Evolutionary conservation across 2,329 filamentous ascomycete genomes (phyloP).

Genomic region (Beauveria bassiana): DNA sequence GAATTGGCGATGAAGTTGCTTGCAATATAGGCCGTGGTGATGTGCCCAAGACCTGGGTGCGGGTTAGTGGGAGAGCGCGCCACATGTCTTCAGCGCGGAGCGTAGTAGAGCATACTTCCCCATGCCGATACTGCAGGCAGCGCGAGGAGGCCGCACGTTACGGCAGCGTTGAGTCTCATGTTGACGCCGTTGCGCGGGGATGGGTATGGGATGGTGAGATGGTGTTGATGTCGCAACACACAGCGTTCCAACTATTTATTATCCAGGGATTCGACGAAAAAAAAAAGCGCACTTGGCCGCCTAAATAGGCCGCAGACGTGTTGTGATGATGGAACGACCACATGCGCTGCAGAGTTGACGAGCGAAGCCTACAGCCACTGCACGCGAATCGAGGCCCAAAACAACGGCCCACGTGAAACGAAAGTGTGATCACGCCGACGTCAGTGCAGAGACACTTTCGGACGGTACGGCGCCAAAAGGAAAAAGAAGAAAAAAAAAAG

Average conservation of each 20-base stretch:
- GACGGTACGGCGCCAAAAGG: not conserved
- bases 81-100: not conserved
- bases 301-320: not conserved
- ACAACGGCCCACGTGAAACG: constrained; percentile 18
- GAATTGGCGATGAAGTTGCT: constrained; percentile 49
- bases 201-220: not conserved
- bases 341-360: constrained; percentile 14
- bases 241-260: not conserved
- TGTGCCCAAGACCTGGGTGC: constrained; percentile 52
- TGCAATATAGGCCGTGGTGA: constrained; percentile 57
- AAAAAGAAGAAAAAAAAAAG: not conserved
- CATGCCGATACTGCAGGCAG: constrained; percentile 22
- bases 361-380: not conserved
- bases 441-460: not conserved
- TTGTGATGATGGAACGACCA: not conserved
- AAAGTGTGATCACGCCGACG: not conserved
- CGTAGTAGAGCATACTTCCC: constrained; percentile 29
- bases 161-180: constrained; percentile 7
- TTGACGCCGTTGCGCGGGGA: not conserved
- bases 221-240: not conserved
- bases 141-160: constrained; percentile 2
- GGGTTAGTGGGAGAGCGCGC: not conserved
- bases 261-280: not conserved
- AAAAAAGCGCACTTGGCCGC: not conserved
- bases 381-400: constrained; percentile 17